Conservation (phyloP, 75 land plant species). For the Pinus albicaulis region DNA sequence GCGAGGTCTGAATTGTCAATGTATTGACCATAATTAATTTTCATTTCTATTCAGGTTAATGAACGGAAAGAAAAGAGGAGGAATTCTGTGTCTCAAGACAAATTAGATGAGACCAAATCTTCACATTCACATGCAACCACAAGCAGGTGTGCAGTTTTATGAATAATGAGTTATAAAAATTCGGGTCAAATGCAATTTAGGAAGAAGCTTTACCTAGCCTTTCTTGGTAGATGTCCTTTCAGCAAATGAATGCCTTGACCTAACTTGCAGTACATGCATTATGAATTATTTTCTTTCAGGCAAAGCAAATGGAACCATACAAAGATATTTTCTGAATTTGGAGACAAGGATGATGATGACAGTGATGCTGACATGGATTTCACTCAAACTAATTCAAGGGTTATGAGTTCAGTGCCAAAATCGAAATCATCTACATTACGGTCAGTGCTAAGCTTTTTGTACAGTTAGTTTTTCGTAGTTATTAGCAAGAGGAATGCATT, state of each 20-base stretch:
- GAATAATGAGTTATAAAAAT: background rate
- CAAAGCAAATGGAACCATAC: constrained; percentile 95
- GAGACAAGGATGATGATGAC: constrained; percentile 42
- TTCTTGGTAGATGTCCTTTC: background rate
- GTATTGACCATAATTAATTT: background rate
- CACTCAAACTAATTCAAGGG: constrained; percentile 15
- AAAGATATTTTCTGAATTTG: constrained; percentile 82
- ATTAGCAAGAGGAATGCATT: background rate
- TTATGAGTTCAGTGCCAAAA: constrained; percentile 13
- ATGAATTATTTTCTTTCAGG: constrained; percentile 36
- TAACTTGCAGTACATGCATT: background rate
- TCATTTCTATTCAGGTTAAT: constrained; percentile 39
- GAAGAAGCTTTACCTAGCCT: background rate
- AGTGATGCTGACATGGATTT: constrained; percentile 37
- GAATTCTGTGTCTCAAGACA: constrained; percentile 44
- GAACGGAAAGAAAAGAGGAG: constrained; percentile 68
- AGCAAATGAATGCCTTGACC: background rate
- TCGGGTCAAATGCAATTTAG: background rate
- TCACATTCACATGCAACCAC: constrained; percentile 68
- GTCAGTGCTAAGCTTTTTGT: constrained; percentile 6
- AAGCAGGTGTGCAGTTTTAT: constrained; percentile 47
- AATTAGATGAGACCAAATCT: constrained; percentile 55
- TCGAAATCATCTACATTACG: constrained; percentile 28
- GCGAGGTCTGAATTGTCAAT: background rate
- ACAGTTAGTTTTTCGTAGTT: background rate